Evolutionary conservation across 192 early-diverging fungal species (phyloP).

Genomic region (Rhizoclosmatium globosum): DNA sequence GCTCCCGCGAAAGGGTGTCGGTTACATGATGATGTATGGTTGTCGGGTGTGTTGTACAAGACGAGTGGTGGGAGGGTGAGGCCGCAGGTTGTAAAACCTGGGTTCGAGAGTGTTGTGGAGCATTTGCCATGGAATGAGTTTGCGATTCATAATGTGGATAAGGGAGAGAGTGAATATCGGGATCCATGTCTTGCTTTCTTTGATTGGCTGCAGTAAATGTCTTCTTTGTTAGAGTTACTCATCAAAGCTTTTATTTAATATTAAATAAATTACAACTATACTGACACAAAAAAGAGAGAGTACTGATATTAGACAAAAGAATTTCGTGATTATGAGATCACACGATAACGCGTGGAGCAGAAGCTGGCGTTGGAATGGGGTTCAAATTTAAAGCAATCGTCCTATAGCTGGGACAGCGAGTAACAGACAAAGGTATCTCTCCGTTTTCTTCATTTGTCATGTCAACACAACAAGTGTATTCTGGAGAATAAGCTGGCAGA

Average conservation of each 20-base stretch:
- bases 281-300: background rate
- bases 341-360: too few relatives aligned
- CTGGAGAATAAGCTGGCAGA: conserved; percentile 3
- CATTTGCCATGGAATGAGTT: conserved; percentile 5
- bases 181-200: conserved; percentile 27
- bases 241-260: background rate
- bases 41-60: conserved; percentile 28
- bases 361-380: too few relatives aligned
- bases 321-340: too few relatives aligned
- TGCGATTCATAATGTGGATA: conserved; percentile 27
- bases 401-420: too few relatives aligned
- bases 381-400: too few relatives aligned
- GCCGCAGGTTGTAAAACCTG: conserved; percentile 30
- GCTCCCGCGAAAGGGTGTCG: background rate
- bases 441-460: background rate
- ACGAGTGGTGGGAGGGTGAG: conserved; percentile 4
- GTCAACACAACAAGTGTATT: background rate
- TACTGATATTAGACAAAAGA: background rate
- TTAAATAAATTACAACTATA: background rate
- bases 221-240: background rate
- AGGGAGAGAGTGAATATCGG: conserved; percentile 17
- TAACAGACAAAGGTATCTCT: too few relatives aligned
- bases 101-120: conserved; percentile 11
- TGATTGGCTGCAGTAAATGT: conserved; percentile 8
- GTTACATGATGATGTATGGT: conserved; percentile 38